Conservation (phyloP, 768 basidiomycete species). For the Pleurotus eryngii region DNA sequence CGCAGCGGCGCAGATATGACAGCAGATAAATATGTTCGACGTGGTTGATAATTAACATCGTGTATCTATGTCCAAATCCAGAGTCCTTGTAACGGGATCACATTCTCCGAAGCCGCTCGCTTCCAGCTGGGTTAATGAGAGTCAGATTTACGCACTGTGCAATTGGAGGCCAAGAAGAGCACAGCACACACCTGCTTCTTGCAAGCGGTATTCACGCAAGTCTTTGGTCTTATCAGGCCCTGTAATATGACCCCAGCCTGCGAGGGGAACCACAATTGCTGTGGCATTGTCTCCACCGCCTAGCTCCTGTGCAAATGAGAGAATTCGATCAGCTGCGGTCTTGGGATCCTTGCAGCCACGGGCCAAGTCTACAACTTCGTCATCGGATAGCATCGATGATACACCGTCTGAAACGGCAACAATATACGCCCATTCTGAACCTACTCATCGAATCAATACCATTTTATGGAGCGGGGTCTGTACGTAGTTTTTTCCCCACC, state of each 20-base stretch:
- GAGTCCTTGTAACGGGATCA: slow-evolving; percentile 22
- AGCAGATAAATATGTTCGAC: neutral
- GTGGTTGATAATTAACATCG: too few species aligned
- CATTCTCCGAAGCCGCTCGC: slow-evolving; percentile 66
- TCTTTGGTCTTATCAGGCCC: slow-evolving; percentile 83
- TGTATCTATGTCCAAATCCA: too few species aligned
- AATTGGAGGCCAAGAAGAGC: neutral
- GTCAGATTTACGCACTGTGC: neutral
- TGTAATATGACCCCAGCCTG: slow-evolving; percentile 83
- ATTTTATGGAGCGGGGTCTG: neutral
- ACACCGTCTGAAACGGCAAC: slow-evolving; percentile 93
- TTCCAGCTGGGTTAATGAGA: slow-evolving; percentile 42
- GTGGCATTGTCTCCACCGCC: slow-evolving; percentile 91
- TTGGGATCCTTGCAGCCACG: slow-evolving; percentile 69
- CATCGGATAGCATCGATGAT: slow-evolving; percentile 86
- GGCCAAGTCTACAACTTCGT: slow-evolving; percentile 90
- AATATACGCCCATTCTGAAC: slow-evolving; percentile 81
- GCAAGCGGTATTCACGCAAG: slow-evolving; percentile 74
- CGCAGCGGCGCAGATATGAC: slow-evolving; percentile 78
- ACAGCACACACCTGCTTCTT: slow-evolving; percentile 53
- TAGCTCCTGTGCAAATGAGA: slow-evolving; percentile 84
- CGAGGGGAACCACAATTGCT: slow-evolving; percentile 84
- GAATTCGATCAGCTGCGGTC: slow-evolving; percentile 76
- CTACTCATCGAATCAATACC: slow-evolving; percentile 34
- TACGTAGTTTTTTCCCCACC: slow-evolving; percentile 45